Evolutionary conservation across 2,329 filamentous ascomycete genomes (phyloP).

Genomic region (Lanzia echinophila): DNA sequence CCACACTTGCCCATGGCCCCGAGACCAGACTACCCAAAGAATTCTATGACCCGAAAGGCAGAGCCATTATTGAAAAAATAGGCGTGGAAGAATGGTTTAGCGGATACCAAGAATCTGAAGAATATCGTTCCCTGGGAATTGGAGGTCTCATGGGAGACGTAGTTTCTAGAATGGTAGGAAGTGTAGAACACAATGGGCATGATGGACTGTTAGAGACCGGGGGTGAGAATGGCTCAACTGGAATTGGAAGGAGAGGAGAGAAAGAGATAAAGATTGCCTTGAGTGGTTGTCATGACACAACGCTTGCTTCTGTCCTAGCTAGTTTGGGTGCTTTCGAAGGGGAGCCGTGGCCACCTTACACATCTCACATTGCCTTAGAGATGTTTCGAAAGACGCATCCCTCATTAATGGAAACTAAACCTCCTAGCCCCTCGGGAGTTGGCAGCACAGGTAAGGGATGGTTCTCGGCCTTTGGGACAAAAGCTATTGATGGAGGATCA

Average conservation of each 20-base stretch:
- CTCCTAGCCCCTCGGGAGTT: background rate
- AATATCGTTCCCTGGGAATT: slow-evolving; percentile 87
- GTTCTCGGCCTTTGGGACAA: slow-evolving; percentile 22
- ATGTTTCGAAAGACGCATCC: slow-evolving; percentile 58
- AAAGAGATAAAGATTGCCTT: slow-evolving; percentile 64
- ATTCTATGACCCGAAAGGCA: slow-evolving; percentile 75
- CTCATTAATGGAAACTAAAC: slow-evolving; percentile 16
- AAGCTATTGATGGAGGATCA: slow-evolving; percentile 20
- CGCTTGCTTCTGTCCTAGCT: slow-evolving; percentile 69
- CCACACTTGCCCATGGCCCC: slow-evolving; percentile 76
- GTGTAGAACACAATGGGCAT: slow-evolving; percentile 48
- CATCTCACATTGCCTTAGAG: slow-evolving; percentile 85
- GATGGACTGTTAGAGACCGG: slow-evolving; percentile 46
- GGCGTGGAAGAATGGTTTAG: slow-evolving; percentile 88
- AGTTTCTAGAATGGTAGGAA: slow-evolving; percentile 65
- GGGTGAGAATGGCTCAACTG: slow-evolving; percentile 31
- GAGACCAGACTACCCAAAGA: slow-evolving; percentile 71
- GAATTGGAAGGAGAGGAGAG: slow-evolving; percentile 40
- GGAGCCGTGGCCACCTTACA: slow-evolving; percentile 84
- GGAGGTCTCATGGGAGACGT: slow-evolving; percentile 80
- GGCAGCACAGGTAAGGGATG: slow-evolving; percentile 10
- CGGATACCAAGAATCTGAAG: slow-evolving; percentile 74
- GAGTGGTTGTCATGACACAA: slow-evolving; percentile 89
- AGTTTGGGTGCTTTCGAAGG: slow-evolving; percentile 72
- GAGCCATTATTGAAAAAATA: slow-evolving; percentile 63